phyloP scores from a whole-genome alignment of 768 basidiomycete species.

The Peribolospora kevripleyi region DNA sequence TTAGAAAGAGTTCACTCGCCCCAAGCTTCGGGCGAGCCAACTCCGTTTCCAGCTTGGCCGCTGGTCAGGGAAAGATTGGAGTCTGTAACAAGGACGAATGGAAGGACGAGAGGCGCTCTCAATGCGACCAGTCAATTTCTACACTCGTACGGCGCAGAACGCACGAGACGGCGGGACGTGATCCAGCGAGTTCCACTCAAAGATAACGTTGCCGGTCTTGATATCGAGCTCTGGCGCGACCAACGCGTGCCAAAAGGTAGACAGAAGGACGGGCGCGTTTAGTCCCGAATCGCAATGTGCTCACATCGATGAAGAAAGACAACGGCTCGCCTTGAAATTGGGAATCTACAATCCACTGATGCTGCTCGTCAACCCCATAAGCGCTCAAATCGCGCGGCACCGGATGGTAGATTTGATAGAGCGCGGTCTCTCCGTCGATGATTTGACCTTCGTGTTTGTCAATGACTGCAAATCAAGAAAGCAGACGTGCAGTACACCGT shows the following conservation, averaged over 20 bases:
- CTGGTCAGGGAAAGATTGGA: not conserved
- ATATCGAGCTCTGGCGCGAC: conserved; percentile 13
- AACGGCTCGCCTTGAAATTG: no score
- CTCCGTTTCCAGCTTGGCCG: not conserved
- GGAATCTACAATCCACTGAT: no score
- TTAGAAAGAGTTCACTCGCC: not conserved
- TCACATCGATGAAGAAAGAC: conserved; percentile 11
- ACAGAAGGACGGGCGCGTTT: conserved; percentile 7
- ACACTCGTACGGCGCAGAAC: conserved; percentile 7
- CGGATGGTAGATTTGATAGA: no score
- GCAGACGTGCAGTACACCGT: no score
- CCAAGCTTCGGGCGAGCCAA: no score
- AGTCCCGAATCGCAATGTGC: conserved; percentile 8
- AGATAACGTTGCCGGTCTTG: conserved; percentile 11
- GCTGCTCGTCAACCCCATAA: no score
- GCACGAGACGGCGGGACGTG: conserved; percentile 10
- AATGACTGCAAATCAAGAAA: no score
- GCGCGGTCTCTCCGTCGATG: no score
- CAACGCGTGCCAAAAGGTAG: not conserved
- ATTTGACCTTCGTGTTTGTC: no score
- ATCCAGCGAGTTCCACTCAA: conserved; percentile 14
- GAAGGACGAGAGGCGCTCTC: not conserved
- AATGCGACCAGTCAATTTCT: conserved; percentile 3
- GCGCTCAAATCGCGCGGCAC: no score
- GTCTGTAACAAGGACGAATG: no score